A percentile compares a stretch with the other conserved stretches of the same genome.
phyloP scores from a whole-genome alignment of 202 grass and related monocot species.

The Schoenoplectus triqueter region DNA sequence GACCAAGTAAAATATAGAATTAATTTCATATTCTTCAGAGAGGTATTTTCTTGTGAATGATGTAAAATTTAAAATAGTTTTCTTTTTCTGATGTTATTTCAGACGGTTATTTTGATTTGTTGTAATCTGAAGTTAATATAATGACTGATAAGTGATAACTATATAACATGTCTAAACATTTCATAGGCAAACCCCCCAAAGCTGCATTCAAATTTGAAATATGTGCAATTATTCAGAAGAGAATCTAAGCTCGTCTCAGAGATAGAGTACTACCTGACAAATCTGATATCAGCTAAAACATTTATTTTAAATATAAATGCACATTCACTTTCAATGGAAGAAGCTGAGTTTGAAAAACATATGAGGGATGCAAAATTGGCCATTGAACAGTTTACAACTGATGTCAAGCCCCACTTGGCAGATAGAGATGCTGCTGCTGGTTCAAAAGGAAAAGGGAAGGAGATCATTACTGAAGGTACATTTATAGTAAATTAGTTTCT shows the following conservation, averaged over 20 bases:
- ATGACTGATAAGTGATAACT: conserved; percentile 9
- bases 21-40: background rate
- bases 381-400: conserved; percentile 47
- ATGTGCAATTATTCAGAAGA: conserved; percentile 84
- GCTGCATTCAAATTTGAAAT: conserved; percentile 94
- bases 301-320: conserved; percentile 77
- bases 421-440: conserved; percentile 31
- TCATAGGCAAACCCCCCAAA: conserved; percentile 88
- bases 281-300: conserved; percentile 86
- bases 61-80: background rate
- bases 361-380: conserved; percentile 67
- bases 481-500: conserved; percentile 23
- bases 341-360: conserved; percentile 71
- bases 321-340: conserved; percentile 74
- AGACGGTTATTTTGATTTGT: conserved; percentile 21
- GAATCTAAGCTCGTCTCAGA: conserved; percentile 85
- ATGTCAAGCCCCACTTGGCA: conserved; percentile 38
- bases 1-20: background rate
- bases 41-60: background rate
- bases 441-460: conserved; percentile 28
- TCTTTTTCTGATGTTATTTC: background rate
- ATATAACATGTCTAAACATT: conserved; percentile 27
- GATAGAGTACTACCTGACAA: conserved; percentile 89
- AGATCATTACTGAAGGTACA: conserved; percentile 51
- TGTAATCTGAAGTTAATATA: background rate